phyloP scores from a whole-genome alignment of 148 eudicot species.

The Camellia lanceoleosa region DNA sequence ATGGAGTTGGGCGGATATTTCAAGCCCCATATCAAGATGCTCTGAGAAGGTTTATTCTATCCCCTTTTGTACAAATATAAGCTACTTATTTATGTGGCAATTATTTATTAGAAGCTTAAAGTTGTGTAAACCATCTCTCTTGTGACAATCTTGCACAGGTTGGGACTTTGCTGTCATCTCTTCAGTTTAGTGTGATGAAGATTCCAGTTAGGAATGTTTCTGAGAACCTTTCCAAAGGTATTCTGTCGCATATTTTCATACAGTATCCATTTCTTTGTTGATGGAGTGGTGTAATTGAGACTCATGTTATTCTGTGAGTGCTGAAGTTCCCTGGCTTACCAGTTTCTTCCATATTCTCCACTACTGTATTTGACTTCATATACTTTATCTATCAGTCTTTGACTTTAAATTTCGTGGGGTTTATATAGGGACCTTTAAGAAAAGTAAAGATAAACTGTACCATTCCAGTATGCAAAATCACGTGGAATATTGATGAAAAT shows the following conservation, averaged over 20 bases:
- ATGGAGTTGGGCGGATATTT: slow-evolving; percentile 79
- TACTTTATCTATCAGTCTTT: no score
- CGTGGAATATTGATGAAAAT: no score
- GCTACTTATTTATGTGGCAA: neutral
- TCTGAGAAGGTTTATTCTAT: slow-evolving; percentile 51
- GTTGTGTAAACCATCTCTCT: neutral
- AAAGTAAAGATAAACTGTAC: neutral
- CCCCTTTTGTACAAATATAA: neutral
- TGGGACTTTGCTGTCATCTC: slow-evolving; percentile 51
- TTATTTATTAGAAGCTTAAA: neutral
- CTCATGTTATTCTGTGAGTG: neutral
- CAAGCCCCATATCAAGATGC: slow-evolving; percentile 60
- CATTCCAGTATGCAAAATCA: neutral
- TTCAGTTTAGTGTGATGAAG: slow-evolving; percentile 60
- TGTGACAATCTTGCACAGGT: slow-evolving; percentile 41
- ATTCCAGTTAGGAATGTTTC: slow-evolving; percentile 59
- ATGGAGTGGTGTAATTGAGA: neutral
- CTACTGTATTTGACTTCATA: neutral
- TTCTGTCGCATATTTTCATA: neutral
- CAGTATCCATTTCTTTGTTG: neutral
- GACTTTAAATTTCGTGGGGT: neutral
- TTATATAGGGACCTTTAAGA: neutral
- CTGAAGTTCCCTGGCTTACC: neutral
- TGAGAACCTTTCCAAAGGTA: slow-evolving; percentile 62
- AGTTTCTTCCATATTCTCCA: neutral